Base-by-base conservation (phyloP, 2,329 filamentous ascomycete species). In the Oidium heveae region DNA sequence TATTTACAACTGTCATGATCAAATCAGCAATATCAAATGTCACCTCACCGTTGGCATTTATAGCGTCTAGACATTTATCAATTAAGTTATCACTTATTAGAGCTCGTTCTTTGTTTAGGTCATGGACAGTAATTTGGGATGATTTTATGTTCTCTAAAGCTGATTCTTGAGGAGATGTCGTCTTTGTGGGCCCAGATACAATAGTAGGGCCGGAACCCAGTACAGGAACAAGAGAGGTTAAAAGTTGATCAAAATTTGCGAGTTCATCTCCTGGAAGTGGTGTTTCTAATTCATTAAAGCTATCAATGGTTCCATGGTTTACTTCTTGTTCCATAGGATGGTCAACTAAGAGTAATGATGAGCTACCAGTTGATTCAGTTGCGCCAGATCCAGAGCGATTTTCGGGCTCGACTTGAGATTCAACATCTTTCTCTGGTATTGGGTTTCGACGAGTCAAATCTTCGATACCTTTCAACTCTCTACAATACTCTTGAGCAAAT, bases 21-120 rank as follows among this genome's bases (percentile, higher is more conserved):
- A 98, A 72, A 62, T 95, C 88, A 0, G 87, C 79, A 50, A 98
- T 73, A 63, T 96, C 89, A 61, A 95, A 91, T 0, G 91, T 93
- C 12, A 89, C 80, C 60, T 85, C 80, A 15, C 88, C 82, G 61
- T 96, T 88, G 39, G 82, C 81, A 65, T 89, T 84, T 54, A 98
- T 80, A 36, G 96, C 80, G 62, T 95, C 88, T 22, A 98, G 72
- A 59, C 85, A 94, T 56, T 86, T 83, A 61, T 95, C 88, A 56
- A 96, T 88, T 55, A 96, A 69, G 55, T 85, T 81, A 20, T 77
- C 73, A 41, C 86, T 78, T 43, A 96, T 71, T n/a, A 73, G 74
- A 4, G 75, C 72, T 49, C 91, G 80, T 65, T 85, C 76, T 36
- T 76, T 75, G 58, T 94, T 85, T 7, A 98, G 72, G 59, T 87